These are phyloP conservation scores for Marasmius fiardii DNA, from an alignment of 1,284 basidiomycete species.

Conservation along the genomic window DNA sequence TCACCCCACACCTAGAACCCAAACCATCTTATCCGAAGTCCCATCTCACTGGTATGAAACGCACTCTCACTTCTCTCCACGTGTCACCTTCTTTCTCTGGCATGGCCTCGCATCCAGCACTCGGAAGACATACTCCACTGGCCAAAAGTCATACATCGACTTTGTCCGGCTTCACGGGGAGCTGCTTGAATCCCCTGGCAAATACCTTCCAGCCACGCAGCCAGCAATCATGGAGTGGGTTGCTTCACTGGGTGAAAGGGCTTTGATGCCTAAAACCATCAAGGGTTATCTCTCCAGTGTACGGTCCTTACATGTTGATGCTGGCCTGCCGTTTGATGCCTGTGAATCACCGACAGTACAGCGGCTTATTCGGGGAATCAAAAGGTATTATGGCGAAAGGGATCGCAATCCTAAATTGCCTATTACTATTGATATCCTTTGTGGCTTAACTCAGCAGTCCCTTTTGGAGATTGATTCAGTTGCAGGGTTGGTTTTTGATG, in stretches of 20 bases:
- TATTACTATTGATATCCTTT: neutral
- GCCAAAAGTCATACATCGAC: slow-evolving; percentile 25
- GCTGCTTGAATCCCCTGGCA: too few species aligned
- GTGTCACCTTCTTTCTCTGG: too few species aligned
- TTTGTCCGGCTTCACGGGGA: slow-evolving; percentile 21
- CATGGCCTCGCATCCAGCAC: too few species aligned
- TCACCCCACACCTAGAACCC: slow-evolving; percentile 20
- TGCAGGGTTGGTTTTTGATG: neutral
- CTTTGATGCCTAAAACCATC: too few species aligned
- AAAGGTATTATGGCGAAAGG: neutral
- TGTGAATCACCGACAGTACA: neutral
- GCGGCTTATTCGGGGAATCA: neutral
- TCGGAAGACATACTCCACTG: too few species aligned
- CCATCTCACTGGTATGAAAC: too few species aligned
- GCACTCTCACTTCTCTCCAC: too few species aligned
- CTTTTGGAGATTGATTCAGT: neutral
- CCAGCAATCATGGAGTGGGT: slow-evolving; percentile 27
- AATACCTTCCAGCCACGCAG: slow-evolving; percentile 28
- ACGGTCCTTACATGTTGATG: slow-evolving; percentile 23
- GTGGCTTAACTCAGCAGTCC: too few species aligned
- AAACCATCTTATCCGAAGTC: slow-evolving; percentile 21
- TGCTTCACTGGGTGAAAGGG: slow-evolving; percentile 19
- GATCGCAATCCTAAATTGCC: neutral
- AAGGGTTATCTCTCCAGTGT: too few species aligned
- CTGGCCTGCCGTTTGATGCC: slow-evolving; percentile 18